Evolutionary conservation across 2,329 filamentous ascomycete genomes (phyloP).

Genomic region (Capronia epimyces): DNA sequence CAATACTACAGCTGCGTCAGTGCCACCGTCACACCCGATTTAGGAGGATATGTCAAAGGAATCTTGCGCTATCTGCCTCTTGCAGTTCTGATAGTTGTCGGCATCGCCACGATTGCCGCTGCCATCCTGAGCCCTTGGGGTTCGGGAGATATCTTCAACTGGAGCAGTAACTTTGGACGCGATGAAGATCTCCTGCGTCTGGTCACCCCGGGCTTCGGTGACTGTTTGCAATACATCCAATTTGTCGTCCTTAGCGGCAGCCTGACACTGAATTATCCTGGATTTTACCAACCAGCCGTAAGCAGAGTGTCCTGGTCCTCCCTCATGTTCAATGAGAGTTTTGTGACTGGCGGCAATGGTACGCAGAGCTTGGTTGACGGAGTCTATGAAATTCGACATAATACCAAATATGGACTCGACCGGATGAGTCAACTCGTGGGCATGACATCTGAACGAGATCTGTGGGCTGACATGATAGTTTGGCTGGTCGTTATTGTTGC

Average conservation of each 20-base stretch:
- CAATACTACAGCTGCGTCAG: constrained; percentile 73
- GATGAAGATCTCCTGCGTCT: constrained; percentile 86
- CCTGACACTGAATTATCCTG: constrained; percentile 81
- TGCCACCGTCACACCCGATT: constrained; percentile 73
- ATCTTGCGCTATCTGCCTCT: constrained; percentile 72
- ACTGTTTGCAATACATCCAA: constrained; percentile 95
- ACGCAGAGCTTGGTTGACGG: constrained; percentile 70
- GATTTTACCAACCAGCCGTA: constrained; percentile 86
- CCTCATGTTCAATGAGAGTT: constrained; percentile 88
- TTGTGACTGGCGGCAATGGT: constrained; percentile 64
- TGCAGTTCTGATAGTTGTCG: constrained; percentile 71
- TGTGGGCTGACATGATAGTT: constrained; percentile 91
- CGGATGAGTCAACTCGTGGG: constrained; percentile 75
- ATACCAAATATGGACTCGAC: constrained; percentile 73
- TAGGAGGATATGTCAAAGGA: constrained; percentile 64
- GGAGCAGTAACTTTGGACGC: constrained; percentile 96
- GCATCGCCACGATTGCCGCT: constrained; percentile 73
- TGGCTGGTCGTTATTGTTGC: constrained; percentile 77
- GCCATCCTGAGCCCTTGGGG: constrained; percentile 93
- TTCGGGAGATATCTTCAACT: constrained; percentile 80
- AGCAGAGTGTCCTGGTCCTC: constrained; percentile 84
- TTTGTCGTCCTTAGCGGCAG: constrained; percentile 85
- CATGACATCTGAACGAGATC: constrained; percentile 67
- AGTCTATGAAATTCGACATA: constrained; percentile 64
- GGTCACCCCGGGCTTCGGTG: constrained; percentile 91